Conservation (phyloP, 2,329 filamentous ascomycete species). For the Aspergillus terreus region DNA sequence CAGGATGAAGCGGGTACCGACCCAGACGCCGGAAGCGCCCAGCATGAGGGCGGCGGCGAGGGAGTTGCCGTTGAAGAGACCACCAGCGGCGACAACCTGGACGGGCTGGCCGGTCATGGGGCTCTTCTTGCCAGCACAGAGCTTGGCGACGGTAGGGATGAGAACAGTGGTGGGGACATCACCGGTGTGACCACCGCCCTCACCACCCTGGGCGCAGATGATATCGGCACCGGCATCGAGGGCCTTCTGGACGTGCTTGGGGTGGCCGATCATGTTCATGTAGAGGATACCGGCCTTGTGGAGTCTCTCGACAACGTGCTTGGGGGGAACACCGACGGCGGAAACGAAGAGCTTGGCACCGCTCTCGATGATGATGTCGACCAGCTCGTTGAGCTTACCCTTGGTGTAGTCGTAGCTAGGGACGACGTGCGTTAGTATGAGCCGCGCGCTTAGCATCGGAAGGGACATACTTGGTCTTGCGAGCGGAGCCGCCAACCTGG, state of each 20-base stretch:
- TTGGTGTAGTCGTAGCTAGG: conserved; percentile 98
- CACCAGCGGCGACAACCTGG: conserved; percentile 88
- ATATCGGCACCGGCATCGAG: conserved; percentile 88
- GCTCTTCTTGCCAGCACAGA: conserved; percentile 75
- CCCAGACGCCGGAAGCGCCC: conserved; percentile 89
- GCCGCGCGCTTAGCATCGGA: neutral
- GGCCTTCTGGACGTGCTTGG: conserved; percentile 97
- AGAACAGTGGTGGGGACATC: conserved; percentile 88
- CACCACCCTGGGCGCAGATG: conserved; percentile 97
- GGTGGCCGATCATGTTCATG: conserved; percentile 99
- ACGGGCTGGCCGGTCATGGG: conserved; percentile 84
- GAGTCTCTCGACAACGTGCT: conserved; percentile 81
- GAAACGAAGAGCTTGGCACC: conserved; percentile 93
- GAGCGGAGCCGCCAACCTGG: conserved; percentile 87
- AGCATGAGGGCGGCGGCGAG: conserved; percentile 89
- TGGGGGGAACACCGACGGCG: conserved; percentile 89
- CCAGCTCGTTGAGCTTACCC: conserved; percentile 87
- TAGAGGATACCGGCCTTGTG: conserved; percentile 85
- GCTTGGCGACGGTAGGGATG: conserved; percentile 85
- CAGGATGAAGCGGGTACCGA: conserved; percentile 93
- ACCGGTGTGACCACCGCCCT: conserved; percentile 94
- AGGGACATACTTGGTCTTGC: conserved; percentile 77
- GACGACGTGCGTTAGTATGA: conserved; percentile 10
- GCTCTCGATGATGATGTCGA: conserved; percentile 89
- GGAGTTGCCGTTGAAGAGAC: conserved; percentile 87